Base-by-base conservation (phyloP, 192 early-diverging fungal genomes). In the Podila epicladia region DNA sequence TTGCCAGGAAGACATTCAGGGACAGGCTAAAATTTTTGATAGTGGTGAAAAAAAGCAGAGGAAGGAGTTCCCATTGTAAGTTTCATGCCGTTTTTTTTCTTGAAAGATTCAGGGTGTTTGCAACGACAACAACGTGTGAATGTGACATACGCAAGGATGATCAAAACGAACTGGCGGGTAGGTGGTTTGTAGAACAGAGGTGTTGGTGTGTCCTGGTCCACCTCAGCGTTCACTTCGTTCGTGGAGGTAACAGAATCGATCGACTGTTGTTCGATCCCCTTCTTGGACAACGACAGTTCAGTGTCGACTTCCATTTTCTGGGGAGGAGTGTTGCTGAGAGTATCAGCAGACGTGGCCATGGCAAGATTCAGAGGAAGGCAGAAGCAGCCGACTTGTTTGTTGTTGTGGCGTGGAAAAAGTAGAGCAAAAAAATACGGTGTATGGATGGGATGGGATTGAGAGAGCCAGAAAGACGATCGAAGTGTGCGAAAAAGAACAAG, bases 1-100 rank as follows among this genome's bases (percentile, higher is more conserved):
- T 88, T 0, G 89, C 91, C 24, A 94, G 88, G 55, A 91, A 88
- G 68, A 88, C 84, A 11, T 84, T 82, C 29, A 90, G 73, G 7
- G 75, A 66, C 29, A 89, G 71, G 0, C 83, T 83, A n/a, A 84
- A 32, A 3, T 5, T 37, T 37, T 37, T 37, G 35, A 9, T 37
- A 48, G 17, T 12, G 31, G 13, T 2, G 0, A 49, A 26, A 53
- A 28, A 20, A 51, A 32, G 17, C 4, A 11, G 22, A 31, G 3
- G 2, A 24, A 12, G 11, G 32, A 12, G 32, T 4, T 37, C 5
- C 9, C 26, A 20, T 62, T 20, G 3, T 32, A 0, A 20, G 9
- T 9, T 9, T 19, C 32, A 62, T 2, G 32, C 9, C 19, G 13
- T 20, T 29, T 15, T 20, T 33, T 13, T 58, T 11, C 8, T 26